Percentiles rank a stretch among this genome's conserved stretches.
These are phyloP conservation scores for Monotropa hypopitys DNA, from an alignment of 179 eudicot genomes.

Conservation along the genomic window DNA sequence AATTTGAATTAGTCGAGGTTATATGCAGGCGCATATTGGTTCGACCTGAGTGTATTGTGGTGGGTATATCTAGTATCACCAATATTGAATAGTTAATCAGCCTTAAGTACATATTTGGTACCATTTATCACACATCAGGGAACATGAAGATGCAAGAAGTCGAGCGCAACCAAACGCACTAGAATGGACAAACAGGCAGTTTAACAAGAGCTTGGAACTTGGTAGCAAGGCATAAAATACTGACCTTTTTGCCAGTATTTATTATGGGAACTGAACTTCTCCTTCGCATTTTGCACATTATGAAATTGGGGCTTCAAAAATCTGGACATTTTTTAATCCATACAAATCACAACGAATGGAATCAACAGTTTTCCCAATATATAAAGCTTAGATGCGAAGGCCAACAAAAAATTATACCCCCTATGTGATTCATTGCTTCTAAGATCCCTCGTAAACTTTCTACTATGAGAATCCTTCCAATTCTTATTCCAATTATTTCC, in stretches of 20 bases:
- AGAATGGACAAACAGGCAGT: constrained; percentile 3
- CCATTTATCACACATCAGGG: neutral
- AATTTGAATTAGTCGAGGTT: neutral
- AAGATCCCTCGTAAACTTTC: constrained; percentile 15
- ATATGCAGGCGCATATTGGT: neutral
- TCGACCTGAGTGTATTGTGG: neutral
- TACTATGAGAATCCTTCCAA: constrained; percentile 18
- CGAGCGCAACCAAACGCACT: neutral
- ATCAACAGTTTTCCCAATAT: neutral
- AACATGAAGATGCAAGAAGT: neutral
- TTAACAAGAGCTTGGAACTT: neutral
- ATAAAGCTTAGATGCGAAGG: neutral
- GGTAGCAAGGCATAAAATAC: constrained; percentile 1
- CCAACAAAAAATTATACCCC: constrained; percentile 18
- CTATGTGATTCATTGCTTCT: constrained; percentile 13
- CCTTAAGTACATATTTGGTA: neutral
- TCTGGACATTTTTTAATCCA: constrained; percentile 10
- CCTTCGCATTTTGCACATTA: constrained; percentile 24
- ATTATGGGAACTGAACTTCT: constrained; percentile 23
- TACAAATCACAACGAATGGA: constrained; percentile 5
- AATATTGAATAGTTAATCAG: neutral
- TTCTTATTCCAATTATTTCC: constrained; percentile 1
- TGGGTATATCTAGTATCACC: neutral
- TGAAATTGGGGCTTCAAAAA: constrained; percentile 8
- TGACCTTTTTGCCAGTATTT: constrained; percentile 32